Evolutionary conservation across 2,329 filamentous ascomycete species (phyloP).

Genomic region (Hyphodiscus sp.): DNA sequence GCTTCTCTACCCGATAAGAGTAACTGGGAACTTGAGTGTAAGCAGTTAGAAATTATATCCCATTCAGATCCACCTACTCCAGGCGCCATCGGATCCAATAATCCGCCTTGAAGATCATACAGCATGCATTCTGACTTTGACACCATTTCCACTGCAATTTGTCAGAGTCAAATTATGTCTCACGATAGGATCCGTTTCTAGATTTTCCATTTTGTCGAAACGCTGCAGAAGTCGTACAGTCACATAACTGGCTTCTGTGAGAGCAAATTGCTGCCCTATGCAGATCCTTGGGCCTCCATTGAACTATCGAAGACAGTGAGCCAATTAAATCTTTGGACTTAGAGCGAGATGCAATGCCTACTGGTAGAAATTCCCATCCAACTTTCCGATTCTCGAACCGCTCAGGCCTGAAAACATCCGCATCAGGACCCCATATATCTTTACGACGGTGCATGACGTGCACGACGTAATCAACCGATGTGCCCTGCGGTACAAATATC

Average conservation of each 20-base stretch:
- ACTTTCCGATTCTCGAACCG: conserved; percentile 35
- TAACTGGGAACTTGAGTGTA: no score
- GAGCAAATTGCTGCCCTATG: conserved; percentile 44
- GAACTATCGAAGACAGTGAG: neutral
- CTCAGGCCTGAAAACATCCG: conserved; percentile 33
- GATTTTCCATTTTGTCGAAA: conserved; percentile 26
- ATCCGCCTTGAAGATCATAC: neutral
- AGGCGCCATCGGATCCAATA: no score
- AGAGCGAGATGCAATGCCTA: conserved; percentile 12
- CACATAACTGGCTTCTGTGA: conserved; percentile 10
- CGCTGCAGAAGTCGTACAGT: conserved; percentile 8
- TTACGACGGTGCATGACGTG: conserved; percentile 31
- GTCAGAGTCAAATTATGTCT: conserved; percentile 11
- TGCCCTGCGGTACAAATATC: conserved; percentile 29
- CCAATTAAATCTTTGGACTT: no score
- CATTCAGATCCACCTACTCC: no score
- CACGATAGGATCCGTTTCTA: conserved; percentile 51
- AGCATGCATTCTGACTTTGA: conserved; percentile 39
- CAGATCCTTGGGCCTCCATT: conserved; percentile 38
- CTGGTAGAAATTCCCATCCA: conserved; percentile 37
- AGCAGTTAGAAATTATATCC: no score
- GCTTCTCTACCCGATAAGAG: no score
- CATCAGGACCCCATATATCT: conserved; percentile 33
- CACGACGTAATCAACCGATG: conserved; percentile 25
- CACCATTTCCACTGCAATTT: conserved; percentile 50